Evolutionary conservation across 2,329 filamentous ascomycete species (phyloP).

Genomic region (Exophiala xenobiotica): DNA sequence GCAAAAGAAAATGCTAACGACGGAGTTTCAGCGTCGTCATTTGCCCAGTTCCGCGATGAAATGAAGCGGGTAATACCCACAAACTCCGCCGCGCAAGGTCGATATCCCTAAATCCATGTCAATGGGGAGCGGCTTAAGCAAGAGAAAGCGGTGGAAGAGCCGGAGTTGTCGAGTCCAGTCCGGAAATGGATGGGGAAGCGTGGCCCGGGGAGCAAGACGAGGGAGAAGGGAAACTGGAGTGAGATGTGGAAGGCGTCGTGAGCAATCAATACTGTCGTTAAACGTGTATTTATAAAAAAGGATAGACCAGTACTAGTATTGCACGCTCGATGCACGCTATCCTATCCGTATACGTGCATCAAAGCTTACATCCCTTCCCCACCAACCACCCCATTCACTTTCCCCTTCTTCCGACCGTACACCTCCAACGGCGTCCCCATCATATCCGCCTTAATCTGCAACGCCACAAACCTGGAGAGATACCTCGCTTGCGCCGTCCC

Average conservation of each 20-base stretch:
- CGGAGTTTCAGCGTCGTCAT: neutral
- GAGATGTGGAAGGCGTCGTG: neutral
- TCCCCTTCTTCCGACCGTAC: too few relatives aligned
- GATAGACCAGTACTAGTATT: too few relatives aligned
- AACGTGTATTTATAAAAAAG: too few relatives aligned
- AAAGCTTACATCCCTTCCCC: too few relatives aligned
- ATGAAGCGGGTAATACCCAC: neutral
- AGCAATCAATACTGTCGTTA: too few relatives aligned
- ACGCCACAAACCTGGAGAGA: neutral
- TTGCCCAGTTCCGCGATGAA: neutral
- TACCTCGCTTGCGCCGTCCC: conserved; percentile 39
- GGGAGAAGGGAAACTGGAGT: neutral
- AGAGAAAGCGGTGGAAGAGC: neutral
- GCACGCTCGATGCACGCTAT: too few relatives aligned
- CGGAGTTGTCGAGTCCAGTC: neutral
- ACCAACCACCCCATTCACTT: too few relatives aligned
- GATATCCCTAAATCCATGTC: neutral
- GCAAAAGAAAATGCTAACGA: neutral
- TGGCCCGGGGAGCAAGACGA: neutral
- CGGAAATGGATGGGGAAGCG: neutral
- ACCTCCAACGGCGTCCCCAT: conserved; percentile 21
- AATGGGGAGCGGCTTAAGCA: neutral
- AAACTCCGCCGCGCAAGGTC: neutral
- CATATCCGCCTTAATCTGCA: conserved; percentile 25
- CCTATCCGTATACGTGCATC: too few relatives aligned